These are phyloP conservation scores for Globisporangium sylvaticum DNA, from an alignment of 352 stramenopile species.

Conservation along the genomic window DNA sequence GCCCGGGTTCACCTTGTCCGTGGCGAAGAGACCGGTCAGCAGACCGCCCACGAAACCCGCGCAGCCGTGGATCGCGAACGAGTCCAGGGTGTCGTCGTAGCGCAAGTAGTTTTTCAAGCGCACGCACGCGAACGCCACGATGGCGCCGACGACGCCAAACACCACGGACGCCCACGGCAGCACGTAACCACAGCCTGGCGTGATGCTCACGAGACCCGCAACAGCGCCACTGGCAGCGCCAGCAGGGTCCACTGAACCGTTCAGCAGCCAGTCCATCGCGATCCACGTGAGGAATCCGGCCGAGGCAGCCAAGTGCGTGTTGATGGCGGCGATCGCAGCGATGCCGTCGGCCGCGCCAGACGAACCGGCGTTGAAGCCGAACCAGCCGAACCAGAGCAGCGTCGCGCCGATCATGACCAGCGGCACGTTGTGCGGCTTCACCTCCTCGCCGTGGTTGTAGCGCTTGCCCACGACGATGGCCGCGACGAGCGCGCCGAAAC, in stretches of 20 bases:
- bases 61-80: constrained; percentile 71
- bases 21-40: constrained; percentile 63
- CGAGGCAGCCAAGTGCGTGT: constrained; percentile 63
- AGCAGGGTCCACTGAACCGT: constrained; percentile 62
- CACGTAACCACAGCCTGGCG: constrained; percentile 67
- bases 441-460: constrained; percentile 65
- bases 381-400: constrained; percentile 86
- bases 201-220: constrained; percentile 65
- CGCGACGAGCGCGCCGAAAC: constrained; percentile 70
- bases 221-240: constrained; percentile 58
- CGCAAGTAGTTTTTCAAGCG: constrained; percentile 61
- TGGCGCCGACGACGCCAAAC: constrained; percentile 62
- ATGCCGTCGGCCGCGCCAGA: constrained; percentile 55
- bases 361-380: constrained; percentile 79
- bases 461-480: constrained; percentile 67
- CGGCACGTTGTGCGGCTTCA: constrained; percentile 82
- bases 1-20: constrained; percentile 31
- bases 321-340: constrained; percentile 63
- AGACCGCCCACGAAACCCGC: constrained; percentile 59
- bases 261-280: constrained; percentile 40
- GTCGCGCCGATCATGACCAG: constrained; percentile 79
- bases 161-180: constrained; percentile 62
- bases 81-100: constrained; percentile 82
- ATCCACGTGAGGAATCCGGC: constrained; percentile 73
- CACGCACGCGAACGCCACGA: constrained; percentile 48